A percentile compares a stretch with the other conserved stretches of the same genome.
phyloP scores from a whole-genome alignment of 805 yeast species.

The Lipomyces sp. region DNA sequence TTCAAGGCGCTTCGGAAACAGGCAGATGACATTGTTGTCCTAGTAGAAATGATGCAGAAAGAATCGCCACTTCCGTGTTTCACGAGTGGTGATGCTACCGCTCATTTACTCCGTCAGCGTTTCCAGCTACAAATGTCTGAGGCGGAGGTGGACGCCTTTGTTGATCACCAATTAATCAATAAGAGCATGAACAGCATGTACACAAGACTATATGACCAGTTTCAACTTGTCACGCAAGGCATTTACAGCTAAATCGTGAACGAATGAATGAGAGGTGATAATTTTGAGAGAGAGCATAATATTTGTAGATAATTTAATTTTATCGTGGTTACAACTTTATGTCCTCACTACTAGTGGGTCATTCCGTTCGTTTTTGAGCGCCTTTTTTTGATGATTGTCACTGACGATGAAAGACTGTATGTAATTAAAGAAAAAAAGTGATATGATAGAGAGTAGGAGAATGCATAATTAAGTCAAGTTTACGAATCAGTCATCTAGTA shows the following conservation, averaged over 20 bases:
- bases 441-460: background rate
- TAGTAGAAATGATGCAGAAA: constrained; percentile 93
- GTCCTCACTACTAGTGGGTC: background rate
- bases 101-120: constrained; percentile 77
- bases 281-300: background rate
- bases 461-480: background rate
- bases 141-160: constrained; percentile 72
- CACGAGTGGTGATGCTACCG: constrained; percentile 82
- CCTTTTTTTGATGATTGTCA: background rate
- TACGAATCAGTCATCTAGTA: background rate
- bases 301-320: background rate
- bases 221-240: constrained; percentile 93
- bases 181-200: constrained; percentile 86
- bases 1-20: constrained; percentile 75
- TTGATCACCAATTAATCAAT: constrained; percentile 73
- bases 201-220: constrained; percentile 92
- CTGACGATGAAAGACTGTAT: background rate
- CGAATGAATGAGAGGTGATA: background rate
- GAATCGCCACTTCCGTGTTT: constrained; percentile 92
- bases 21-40: constrained; percentile 72
- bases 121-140: constrained; percentile 78
- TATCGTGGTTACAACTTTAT: background rate
- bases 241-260: constrained; percentile 55
- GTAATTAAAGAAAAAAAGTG: background rate
- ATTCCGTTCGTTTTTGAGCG: background rate